Percentiles rank a stretch among this genome's conserved stretches.
Conservation (phyloP, 306 rosid species). For the Biancaea sappan region DNA sequence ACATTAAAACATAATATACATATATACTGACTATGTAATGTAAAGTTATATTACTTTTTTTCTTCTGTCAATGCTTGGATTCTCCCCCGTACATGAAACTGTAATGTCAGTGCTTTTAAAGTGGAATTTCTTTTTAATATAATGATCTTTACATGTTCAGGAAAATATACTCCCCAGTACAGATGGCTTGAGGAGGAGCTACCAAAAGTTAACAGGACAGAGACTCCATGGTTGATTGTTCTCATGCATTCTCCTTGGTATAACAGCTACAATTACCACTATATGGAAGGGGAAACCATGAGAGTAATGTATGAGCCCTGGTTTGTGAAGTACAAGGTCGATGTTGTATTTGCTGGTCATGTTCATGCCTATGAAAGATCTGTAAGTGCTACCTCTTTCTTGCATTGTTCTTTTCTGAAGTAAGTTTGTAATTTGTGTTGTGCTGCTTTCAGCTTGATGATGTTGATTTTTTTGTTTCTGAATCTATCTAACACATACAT, state of each 20-base stretch:
- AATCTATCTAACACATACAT: too few species aligned
- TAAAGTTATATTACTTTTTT: neutral
- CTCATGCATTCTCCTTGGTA: slow-evolving; percentile 81
- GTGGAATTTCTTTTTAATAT: neutral
- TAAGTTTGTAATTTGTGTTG: neutral
- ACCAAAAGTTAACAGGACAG: slow-evolving; percentile 73
- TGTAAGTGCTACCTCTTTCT: slow-evolving; percentile 46
- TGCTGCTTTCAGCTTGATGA: too few species aligned
- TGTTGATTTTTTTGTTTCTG: too few species aligned
- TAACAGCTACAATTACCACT: slow-evolving; percentile 75
- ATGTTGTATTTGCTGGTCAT: slow-evolving; percentile 87
- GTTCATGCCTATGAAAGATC: slow-evolving; percentile 98
- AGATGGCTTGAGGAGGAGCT: slow-evolving; percentile 77
- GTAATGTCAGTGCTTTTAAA: neutral
- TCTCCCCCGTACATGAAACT: neutral
- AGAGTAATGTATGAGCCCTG: slow-evolving; percentile 78
- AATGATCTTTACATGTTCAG: slow-evolving; percentile 36
- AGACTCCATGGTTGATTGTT: slow-evolving; percentile 94
- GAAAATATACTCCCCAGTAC: slow-evolving; percentile 87
- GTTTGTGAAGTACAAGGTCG: slow-evolving; percentile 81
- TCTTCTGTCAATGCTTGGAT: neutral
- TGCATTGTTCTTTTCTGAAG: neutral
- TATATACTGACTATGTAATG: too few species aligned
- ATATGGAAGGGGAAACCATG: slow-evolving; percentile 97
- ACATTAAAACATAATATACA: too few species aligned